Percentiles rank a stretch among this genome's conserved stretches.
Evolutionary conservation across 208 protist species (phyloP).

Genomic region (Lotmaria passim): DNA sequence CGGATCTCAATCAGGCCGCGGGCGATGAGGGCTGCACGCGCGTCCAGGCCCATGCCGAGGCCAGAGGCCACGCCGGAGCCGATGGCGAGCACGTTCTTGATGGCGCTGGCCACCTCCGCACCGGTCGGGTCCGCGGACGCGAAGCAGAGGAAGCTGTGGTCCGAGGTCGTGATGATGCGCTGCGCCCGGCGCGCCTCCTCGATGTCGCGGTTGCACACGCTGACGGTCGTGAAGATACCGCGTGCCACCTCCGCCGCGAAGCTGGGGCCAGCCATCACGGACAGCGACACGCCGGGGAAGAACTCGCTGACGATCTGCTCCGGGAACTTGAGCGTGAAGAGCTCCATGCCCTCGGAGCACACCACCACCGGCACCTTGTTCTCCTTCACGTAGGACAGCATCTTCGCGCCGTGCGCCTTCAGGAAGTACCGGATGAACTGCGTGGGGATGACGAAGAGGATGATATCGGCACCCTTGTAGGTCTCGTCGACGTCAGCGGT

Average conservation of each 20-base stretch:
- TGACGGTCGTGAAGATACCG: slow-evolving; percentile 78
- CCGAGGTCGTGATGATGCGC: slow-evolving; percentile 70
- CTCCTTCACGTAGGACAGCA: slow-evolving; percentile 48
- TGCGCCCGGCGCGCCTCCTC: slow-evolving; percentile 71
- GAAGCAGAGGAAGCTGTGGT: slow-evolving; percentile 84
- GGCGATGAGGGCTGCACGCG: slow-evolving; percentile 82
- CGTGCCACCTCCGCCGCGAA: slow-evolving; percentile 90
- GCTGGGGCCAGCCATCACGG: slow-evolving; percentile 82
- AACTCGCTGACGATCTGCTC: slow-evolving; percentile 81
- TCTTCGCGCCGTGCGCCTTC: slow-evolving; percentile 40
- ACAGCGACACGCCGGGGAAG: slow-evolving; percentile 53
- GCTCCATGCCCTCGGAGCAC: slow-evolving; percentile 88
- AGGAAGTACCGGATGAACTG: slow-evolving; percentile 87
- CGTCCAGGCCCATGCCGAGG: slow-evolving; percentile 78
- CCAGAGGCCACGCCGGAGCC: slow-evolving; percentile 74
- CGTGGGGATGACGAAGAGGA: slow-evolving; percentile 86
- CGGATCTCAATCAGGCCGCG: slow-evolving; percentile 88
- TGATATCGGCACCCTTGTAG: slow-evolving; percentile 61
- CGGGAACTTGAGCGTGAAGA: slow-evolving; percentile 77
- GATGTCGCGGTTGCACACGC: slow-evolving; percentile 62
- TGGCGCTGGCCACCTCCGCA: slow-evolving; percentile 88
- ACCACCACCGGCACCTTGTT: slow-evolving; percentile 65
- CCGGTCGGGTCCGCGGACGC: slow-evolving; percentile 82
- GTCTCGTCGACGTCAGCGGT: slow-evolving; percentile 58
- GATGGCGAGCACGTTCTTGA: slow-evolving; percentile 93